Evolutionary conservation across 139 green algal genomes (phyloP), one percentile per base, ranked within the genome.

Genomic region (Coelastrella sp.): DNA sequence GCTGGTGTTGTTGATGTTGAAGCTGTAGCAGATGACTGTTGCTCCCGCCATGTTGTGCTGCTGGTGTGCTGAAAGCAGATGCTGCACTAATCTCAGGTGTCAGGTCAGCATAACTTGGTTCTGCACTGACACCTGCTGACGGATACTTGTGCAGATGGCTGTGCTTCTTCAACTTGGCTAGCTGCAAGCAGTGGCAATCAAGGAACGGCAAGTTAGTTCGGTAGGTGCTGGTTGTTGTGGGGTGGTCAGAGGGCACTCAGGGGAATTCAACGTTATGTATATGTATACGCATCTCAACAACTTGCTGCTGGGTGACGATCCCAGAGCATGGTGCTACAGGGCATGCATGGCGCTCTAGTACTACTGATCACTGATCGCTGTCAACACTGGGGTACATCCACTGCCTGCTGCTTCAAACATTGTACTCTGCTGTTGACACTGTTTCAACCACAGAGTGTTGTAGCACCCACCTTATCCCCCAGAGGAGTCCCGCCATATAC

Each of bases 71-170:
- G 34, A 48, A 43, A 48, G 64, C 64, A 34, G 71, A 79, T 17
- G 48, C 73, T 37, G 73, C 38, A 37, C 69, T 79, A 9, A 17
- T 41, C n/a, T 79, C 43, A 11, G 32, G 73, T 23, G 32, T 38
- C 32, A 81, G 48, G 35, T 66, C 73, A 4, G 30, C 48, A n/a
- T 68, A 57, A 21, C 73, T 81, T 23, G 32, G 73, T 41, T 81
- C 73, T 48, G 73, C 73, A 25, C 73, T 81, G 13, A 68, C 50
- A 11, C 30, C 50, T 50, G 73, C 73, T 51, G 73, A 81, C 19
- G 50, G 25, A 7, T 30, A 60, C 1, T 27, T 81, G 32, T 81
- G 73, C 15, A 50, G 73, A 23, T 57, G 73, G 11, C 67, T 68
- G 9, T 67, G 73, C 4, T 81, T 35, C 34, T 37, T 68, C 48